These are phyloP conservation scores for Dacryopinax primogenitus DNA, from an alignment of 768 basidiomycete species.

Conservation along the genomic window DNA sequence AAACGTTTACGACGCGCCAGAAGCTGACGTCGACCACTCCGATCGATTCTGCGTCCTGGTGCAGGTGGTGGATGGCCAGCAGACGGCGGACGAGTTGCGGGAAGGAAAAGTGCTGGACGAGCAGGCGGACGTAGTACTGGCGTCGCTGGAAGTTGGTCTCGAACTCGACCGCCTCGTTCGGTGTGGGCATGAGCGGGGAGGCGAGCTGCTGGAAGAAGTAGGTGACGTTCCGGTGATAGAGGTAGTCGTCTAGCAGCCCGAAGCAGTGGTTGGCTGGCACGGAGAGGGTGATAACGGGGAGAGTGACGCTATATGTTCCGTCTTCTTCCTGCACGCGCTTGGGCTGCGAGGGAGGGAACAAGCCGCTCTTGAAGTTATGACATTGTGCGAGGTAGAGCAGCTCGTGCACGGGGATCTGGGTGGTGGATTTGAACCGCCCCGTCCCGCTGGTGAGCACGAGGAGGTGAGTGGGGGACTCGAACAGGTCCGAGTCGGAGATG, in stretches of 20 bases:
- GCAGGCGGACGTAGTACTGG: neutral
- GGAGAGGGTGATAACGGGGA: neutral
- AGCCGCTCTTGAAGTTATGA: neutral
- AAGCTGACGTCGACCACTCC: neutral
- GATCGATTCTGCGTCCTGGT: neutral
- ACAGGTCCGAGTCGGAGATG: neutral
- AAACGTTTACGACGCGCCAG: neutral
- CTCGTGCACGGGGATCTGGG: neutral
- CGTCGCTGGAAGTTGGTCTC: neutral
- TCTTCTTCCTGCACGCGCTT: neutral
- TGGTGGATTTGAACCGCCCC: neutral
- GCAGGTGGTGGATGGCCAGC: constrained; percentile 1
- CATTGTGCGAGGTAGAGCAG: neutral
- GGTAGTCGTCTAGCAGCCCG: neutral
- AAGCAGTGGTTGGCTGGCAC: neutral
- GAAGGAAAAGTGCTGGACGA: neutral
- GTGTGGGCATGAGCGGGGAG: neutral
- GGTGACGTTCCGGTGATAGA: neutral
- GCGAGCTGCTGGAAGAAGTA: neutral
- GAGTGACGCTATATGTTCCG: neutral
- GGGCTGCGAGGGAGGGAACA: neutral
- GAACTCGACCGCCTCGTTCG: neutral
- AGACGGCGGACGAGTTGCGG: neutral
- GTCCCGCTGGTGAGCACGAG: neutral
- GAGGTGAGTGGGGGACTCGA: neutral